phyloP scores from a whole-genome alignment of 2,329 filamentous ascomycete genomes.

The Fonsecaea multimorphosa region DNA sequence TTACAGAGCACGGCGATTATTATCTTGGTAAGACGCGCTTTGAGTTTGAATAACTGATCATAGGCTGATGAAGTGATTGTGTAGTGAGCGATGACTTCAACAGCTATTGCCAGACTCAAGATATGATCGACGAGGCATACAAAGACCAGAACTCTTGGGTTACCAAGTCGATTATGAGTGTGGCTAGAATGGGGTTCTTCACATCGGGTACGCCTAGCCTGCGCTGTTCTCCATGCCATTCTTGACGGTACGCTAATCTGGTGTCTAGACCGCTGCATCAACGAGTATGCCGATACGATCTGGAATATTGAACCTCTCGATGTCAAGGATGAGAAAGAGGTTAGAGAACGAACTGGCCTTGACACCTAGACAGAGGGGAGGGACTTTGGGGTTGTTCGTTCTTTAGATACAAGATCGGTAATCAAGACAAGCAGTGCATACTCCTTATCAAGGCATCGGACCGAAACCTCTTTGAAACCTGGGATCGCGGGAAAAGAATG shows the following conservation, averaged over 20 bases:
- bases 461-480: not conserved
- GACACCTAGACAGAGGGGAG: constrained; percentile 26
- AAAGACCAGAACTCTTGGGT: constrained; percentile 91
- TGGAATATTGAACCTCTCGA: constrained; percentile 91
- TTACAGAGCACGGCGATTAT: constrained; percentile 93
- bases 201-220: constrained; percentile 59
- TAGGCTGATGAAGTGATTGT: not conserved
- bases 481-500: not conserved
- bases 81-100: constrained; percentile 92
- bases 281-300: constrained; percentile 95
- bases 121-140: constrained; percentile 89
- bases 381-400: not conserved
- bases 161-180: constrained; percentile 84
- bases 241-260: constrained; percentile 13
- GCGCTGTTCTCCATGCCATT: not conserved
- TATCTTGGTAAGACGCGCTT: constrained; percentile 64
- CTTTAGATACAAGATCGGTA: not conserved
- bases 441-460: not conserved
- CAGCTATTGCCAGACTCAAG: constrained; percentile 89
- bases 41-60: not conserved
- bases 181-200: constrained; percentile 97
- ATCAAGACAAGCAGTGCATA: not conserved
- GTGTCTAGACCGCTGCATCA: constrained; percentile 78
- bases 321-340: constrained; percentile 47
- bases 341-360: constrained; percentile 36